Evolutionary conservation across 805 yeast genomes (phyloP).

Genomic region (Hanseniaspora clermontiae): DNA sequence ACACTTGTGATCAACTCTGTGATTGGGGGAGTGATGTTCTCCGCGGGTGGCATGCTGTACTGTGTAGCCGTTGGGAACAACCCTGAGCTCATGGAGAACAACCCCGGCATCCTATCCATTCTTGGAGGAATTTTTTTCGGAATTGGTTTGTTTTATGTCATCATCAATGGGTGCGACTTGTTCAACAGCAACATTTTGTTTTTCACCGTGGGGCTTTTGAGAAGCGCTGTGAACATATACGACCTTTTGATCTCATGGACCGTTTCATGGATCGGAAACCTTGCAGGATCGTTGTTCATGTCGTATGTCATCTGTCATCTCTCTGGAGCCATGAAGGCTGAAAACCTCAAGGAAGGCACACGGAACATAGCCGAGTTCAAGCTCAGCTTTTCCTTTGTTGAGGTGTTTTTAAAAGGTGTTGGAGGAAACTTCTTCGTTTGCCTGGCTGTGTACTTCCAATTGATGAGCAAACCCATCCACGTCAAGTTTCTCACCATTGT

Average conservation of each 20-base stretch:
- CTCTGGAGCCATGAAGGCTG: slow-evolving; percentile 37
- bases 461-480: slow-evolving; percentile 68
- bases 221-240: slow-evolving; percentile 56
- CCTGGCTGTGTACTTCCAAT: slow-evolving; percentile 61
- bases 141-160: slow-evolving; percentile 63
- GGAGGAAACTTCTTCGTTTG: slow-evolving; percentile 72
- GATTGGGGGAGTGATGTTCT: slow-evolving; percentile 56
- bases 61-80: slow-evolving; percentile 42
- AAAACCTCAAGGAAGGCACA: slow-evolving; percentile 37
- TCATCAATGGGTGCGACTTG: slow-evolving; percentile 60
- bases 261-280: slow-evolving; percentile 53
- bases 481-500: slow-evolving; percentile 53
- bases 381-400: slow-evolving; percentile 39
- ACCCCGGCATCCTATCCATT: slow-evolving; percentile 43
- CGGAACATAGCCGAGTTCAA: slow-evolving; percentile 33
- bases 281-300: slow-evolving; percentile 53
- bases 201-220: slow-evolving; percentile 52
- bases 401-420: slow-evolving; percentile 55
- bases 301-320: slow-evolving; percentile 50
- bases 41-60: slow-evolving; percentile 62
- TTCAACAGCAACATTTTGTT: slow-evolving; percentile 64
- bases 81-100: slow-evolving; percentile 30
- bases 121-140: slow-evolving; percentile 54
- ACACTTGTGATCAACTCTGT: slow-evolving; percentile 51
- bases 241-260: slow-evolving; percentile 56